Conservation (phyloP, 306 rosid species). For the Malus asiatica region DNA sequence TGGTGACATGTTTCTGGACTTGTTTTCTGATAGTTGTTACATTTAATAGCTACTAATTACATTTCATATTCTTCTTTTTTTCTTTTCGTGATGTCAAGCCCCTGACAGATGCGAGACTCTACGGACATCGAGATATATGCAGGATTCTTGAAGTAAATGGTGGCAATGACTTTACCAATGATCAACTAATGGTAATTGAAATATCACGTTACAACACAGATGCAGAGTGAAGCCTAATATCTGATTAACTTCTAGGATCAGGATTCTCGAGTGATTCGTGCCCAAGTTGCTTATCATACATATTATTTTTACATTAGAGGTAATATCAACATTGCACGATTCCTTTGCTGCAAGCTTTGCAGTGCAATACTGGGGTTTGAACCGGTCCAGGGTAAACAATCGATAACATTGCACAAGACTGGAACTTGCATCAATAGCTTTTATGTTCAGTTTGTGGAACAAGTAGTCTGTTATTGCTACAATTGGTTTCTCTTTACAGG, state of each 20-base stretch:
- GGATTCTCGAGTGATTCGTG: background rate
- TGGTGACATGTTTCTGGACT: background rate
- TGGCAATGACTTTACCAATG: constrained; percentile 15
- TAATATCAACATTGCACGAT: too few species aligned
- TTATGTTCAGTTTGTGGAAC: background rate
- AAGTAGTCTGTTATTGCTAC: background rate
- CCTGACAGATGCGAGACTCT: constrained; percentile 25
- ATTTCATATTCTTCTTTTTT: background rate
- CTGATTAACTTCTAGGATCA: background rate
- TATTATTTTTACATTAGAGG: too few species aligned
- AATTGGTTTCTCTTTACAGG: background rate
- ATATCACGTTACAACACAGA: background rate
- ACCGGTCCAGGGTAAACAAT: background rate
- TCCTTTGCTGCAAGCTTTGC: too few species aligned
- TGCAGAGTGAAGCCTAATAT: background rate
- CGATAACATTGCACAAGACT: background rate
- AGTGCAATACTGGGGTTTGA: too few species aligned
- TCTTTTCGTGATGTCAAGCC: background rate
- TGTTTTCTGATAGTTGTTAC: background rate
- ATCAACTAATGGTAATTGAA: constrained; percentile 15
- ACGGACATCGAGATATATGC: constrained; percentile 25
- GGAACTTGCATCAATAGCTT: background rate
- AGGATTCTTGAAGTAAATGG: constrained; percentile 26
- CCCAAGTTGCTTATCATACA: too few species aligned
- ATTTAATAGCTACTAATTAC: background rate